Percentiles rank a stretch among this genome's conserved stretches.
Conservation (phyloP, 1,139 yeast species). For the Schizosaccharomyces versatilis region DNA sequence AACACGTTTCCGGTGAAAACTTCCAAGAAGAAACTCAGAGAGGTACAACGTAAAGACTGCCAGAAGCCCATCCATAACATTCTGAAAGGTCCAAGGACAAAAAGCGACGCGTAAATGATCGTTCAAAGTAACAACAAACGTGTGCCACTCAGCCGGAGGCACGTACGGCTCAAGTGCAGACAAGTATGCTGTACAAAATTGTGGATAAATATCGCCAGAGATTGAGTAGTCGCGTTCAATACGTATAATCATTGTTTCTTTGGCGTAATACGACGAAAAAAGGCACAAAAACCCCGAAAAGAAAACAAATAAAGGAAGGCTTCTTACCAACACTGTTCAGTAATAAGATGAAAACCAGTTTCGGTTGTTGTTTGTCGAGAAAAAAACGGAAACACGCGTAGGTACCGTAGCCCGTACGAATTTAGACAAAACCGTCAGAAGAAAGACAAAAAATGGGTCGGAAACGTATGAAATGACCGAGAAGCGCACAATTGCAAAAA, state of each 20-base stretch:
- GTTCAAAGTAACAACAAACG: neutral
- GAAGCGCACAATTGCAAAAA: too few species aligned
- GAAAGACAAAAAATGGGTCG: too few species aligned
- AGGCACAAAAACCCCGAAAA: too few species aligned
- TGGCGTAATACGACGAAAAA: too few species aligned
- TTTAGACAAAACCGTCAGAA: too few species aligned
- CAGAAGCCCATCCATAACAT: neutral
- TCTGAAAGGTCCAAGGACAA: neutral
- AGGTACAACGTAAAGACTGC: neutral
- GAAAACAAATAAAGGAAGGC: neutral
- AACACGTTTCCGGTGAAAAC: neutral
- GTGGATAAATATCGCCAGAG: constrained; percentile 1
- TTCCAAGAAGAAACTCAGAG: constrained; percentile 1
- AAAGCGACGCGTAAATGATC: neutral
- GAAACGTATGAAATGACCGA: too few species aligned
- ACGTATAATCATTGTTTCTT: neutral
- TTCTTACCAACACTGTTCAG: neutral
- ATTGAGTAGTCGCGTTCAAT: constrained; percentile 3
- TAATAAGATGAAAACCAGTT: neutral
- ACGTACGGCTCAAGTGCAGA: neutral
- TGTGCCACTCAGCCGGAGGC: neutral
- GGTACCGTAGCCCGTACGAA: too few species aligned
- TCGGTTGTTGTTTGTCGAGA: neutral
- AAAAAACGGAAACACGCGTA: too few species aligned
- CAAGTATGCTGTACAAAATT: neutral